Evolutionary conservation across 176 grass and related monocot species (phyloP).

Genomic region (Microstegium vimineum): DNA sequence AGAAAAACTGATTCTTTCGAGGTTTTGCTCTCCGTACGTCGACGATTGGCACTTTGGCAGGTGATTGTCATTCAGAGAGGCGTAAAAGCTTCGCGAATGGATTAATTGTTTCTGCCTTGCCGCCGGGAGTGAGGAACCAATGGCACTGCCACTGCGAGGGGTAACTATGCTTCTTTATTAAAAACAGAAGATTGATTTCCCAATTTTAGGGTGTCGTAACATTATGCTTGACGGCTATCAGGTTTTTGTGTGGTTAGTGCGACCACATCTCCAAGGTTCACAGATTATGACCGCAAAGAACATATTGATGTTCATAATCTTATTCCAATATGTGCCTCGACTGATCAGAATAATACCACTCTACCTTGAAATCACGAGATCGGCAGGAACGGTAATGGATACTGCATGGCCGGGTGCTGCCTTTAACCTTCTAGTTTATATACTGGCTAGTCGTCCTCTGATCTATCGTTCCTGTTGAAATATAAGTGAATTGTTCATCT

Average conservation of each 20-base stretch:
- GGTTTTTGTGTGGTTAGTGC: slow-evolving; percentile 63
- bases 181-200: no score
- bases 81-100: not conserved
- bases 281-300: slow-evolving; percentile 64
- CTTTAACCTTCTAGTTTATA: slow-evolving; percentile 96
- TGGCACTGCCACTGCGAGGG: not conserved
- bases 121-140: not conserved
- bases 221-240: no score
- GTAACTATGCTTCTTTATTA: no score
- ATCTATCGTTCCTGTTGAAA: no score
- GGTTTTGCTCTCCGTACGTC: not conserved
- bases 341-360: slow-evolving; percentile 79
- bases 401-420: slow-evolving; percentile 90
- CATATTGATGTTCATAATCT: slow-evolving; percentile 58
- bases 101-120: not conserved
- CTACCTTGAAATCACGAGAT: slow-evolving; percentile 88
- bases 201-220: no score
- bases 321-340: slow-evolving; percentile 82
- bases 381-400: slow-evolving; percentile 85
- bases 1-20: not conserved
- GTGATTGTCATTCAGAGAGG: not conserved
- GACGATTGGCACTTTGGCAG: not conserved
- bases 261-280: slow-evolving; percentile 51
- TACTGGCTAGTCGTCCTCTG: slow-evolving; percentile 74
- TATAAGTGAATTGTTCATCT: no score